Evolutionary conservation across 768 basidiomycete species (phyloP).

Genomic region (Boletales sp.): DNA sequence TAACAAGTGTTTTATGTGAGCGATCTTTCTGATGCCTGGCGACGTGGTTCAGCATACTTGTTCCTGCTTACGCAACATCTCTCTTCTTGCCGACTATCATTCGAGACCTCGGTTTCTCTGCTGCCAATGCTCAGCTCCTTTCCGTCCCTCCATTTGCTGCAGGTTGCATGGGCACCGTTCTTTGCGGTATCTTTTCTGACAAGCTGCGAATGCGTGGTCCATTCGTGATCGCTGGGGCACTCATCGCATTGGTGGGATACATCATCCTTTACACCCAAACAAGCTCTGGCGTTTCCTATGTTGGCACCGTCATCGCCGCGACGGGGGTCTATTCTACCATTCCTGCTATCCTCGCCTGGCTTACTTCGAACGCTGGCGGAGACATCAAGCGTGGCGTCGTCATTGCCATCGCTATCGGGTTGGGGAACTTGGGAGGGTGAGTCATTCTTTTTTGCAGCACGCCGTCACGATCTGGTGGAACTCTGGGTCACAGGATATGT

Average conservation of each 20-base stretch:
- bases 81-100: conserved; percentile 50
- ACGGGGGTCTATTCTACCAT: conserved; percentile 48
- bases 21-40: conserved; percentile 24
- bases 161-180: conserved; percentile 38
- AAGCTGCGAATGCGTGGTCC: conserved; percentile 41
- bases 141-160: conserved; percentile 45
- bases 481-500: conserved; percentile 29
- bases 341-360: conserved; percentile 48
- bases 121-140: conserved; percentile 45
- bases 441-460: conserved; percentile 11
- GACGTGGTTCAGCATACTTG: neutral
- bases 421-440: conserved; percentile 54
- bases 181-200: conserved; percentile 40
- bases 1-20: no score
- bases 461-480: neutral
- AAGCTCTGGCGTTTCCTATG: conserved; percentile 28
- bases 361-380: conserved; percentile 50
- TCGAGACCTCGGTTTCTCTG: conserved; percentile 45
- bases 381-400: conserved; percentile 47
- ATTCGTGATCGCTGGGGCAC: conserved; percentile 39
- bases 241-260: conserved; percentile 46
- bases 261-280: conserved; percentile 39
- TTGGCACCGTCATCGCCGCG: conserved; percentile 45
- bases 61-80: conserved; percentile 43
- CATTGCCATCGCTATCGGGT: conserved; percentile 48